Percentiles rank a stretch among this genome's conserved stretches.
phyloP scores from a whole-genome alignment of 176 grass and related monocot genomes.

The Oryza officinalis region DNA sequence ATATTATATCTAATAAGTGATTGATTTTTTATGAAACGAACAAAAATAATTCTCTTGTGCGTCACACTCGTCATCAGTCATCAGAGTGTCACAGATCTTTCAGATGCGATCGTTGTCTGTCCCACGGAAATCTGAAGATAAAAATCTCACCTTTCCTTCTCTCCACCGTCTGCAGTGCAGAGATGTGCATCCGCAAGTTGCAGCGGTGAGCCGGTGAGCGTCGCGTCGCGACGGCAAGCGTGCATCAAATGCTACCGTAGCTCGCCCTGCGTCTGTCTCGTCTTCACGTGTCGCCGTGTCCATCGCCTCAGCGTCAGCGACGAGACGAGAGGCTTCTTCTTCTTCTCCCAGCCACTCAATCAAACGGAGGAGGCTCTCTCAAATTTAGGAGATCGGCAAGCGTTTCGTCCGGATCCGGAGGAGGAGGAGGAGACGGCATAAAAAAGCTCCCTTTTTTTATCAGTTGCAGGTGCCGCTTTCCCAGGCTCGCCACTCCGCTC shows the following conservation, averaged over 20 bases:
- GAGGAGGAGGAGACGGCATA: neutral
- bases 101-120: neutral
- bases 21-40: too few relatives aligned
- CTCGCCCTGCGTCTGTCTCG: neutral
- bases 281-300: slow-evolving; percentile 43
- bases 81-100: slow-evolving; percentile 2
- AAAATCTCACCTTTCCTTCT: slow-evolving; percentile 9
- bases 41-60: too few relatives aligned
- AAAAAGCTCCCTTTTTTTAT: slow-evolving; percentile 14
- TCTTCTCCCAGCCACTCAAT: slow-evolving; percentile 29
- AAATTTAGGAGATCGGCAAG: slow-evolving; percentile 29
- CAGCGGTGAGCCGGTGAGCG: neutral
- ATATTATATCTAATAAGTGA: too few relatives aligned
- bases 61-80: neutral
- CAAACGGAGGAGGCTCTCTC: neutral
- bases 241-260: neutral
- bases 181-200: slow-evolving; percentile 28
- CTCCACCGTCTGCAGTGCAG: neutral
- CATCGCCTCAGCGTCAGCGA: neutral
- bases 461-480: slow-evolving; percentile 33
- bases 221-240: neutral
- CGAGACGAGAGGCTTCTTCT: neutral
- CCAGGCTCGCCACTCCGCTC: slow-evolving; percentile 1
- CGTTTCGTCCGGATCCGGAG: slow-evolving; percentile 29
- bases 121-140: neutral